Conservation (phyloP, 257 asterid species). For the Primulina tabacum region DNA sequence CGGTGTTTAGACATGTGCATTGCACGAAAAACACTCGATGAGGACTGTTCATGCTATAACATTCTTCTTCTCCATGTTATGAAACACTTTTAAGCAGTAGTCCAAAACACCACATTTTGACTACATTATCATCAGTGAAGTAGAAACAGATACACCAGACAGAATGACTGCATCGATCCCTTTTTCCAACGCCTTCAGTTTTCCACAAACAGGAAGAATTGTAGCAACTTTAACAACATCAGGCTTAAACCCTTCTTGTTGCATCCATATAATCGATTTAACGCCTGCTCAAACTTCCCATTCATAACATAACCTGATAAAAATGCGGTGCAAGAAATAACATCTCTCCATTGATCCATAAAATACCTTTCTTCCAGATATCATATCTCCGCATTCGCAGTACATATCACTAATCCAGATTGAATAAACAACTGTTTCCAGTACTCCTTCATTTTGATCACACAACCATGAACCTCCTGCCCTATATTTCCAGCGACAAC, state of each 20-base stretch:
- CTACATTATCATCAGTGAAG: constrained; percentile 93
- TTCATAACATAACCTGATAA: constrained; percentile 70
- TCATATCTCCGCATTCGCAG: constrained; percentile 82
- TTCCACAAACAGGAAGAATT: constrained; percentile 82
- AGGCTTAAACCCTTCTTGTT: constrained; percentile 88
- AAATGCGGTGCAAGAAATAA: constrained; percentile 87
- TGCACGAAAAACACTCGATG: constrained; percentile 75
- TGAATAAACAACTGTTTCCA: constrained; percentile 63
- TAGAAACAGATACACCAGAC: constrained; percentile 51
- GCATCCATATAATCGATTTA: constrained; percentile 87
- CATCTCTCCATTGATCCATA: constrained; percentile 61
- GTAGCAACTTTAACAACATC: constrained; percentile 82
- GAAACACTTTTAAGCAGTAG: constrained; percentile 58
- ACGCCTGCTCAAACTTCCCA: constrained; percentile 79
- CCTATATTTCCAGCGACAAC: constrained; percentile 54
- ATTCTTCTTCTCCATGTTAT: constrained; percentile 57
- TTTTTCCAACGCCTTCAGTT: constrained; percentile 53
- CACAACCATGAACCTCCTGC: constrained; percentile 79
- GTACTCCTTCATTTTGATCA: constrained; percentile 68
- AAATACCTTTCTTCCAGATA: constrained; percentile 76
- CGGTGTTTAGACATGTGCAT: constrained; percentile 82
- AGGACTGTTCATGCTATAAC: constrained; percentile 90
- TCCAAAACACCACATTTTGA: constrained; percentile 55
- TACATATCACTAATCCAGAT: constrained; percentile 82
- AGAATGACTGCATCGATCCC: constrained; percentile 72